A percentile compares a stretch with the other conserved stretches of the same genome.
These are phyloP conservation scores for Clitopilus hobsonii DNA, from an alignment of 768 basidiomycete genomes.

Conservation along the genomic window DNA sequence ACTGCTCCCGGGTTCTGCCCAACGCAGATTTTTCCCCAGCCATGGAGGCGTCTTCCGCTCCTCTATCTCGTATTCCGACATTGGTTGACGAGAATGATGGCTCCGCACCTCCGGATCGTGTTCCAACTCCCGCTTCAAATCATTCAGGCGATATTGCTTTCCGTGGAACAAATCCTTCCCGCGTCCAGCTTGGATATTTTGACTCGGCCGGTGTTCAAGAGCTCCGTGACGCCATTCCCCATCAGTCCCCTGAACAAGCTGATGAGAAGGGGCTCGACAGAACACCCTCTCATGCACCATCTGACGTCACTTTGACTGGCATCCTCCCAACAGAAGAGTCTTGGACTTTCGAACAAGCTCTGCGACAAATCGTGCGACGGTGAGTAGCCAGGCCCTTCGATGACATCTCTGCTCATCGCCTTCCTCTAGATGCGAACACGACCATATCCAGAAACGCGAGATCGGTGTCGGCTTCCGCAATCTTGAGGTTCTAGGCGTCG, in stretches of 20 bases:
- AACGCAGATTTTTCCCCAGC: background rate
- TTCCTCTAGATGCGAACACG: slow-evolving; percentile 9
- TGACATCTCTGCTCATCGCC: background rate
- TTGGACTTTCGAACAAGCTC: slow-evolving; percentile 25
- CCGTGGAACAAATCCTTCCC: slow-evolving; percentile 17
- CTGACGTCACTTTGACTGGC: slow-evolving; percentile 13
- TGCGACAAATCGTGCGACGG: slow-evolving; percentile 20
- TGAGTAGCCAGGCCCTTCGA: slow-evolving; percentile 6
- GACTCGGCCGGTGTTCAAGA: slow-evolving; percentile 38
- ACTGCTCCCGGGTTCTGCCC: background rate
- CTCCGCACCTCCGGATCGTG: background rate
- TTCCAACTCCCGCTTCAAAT: background rate
- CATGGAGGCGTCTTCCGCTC: slow-evolving; percentile 6
- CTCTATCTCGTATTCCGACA: slow-evolving; percentile 9
- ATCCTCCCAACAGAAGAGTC: slow-evolving; percentile 18
- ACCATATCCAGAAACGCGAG: slow-evolving; percentile 21
- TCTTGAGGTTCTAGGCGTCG: slow-evolving; percentile 47
- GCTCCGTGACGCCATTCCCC: slow-evolving; percentile 18
- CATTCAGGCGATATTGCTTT: too few relatives aligned
- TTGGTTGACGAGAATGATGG: background rate
- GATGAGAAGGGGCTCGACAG: background rate
- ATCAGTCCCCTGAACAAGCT: slow-evolving; percentile 6
- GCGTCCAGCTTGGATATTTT: slow-evolving; percentile 38
- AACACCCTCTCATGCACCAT: slow-evolving; percentile 8
- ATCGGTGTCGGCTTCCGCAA: slow-evolving; percentile 49